phyloP scores from a whole-genome alignment of 148 eudicot genomes.

The Rhododendron simsii region DNA sequence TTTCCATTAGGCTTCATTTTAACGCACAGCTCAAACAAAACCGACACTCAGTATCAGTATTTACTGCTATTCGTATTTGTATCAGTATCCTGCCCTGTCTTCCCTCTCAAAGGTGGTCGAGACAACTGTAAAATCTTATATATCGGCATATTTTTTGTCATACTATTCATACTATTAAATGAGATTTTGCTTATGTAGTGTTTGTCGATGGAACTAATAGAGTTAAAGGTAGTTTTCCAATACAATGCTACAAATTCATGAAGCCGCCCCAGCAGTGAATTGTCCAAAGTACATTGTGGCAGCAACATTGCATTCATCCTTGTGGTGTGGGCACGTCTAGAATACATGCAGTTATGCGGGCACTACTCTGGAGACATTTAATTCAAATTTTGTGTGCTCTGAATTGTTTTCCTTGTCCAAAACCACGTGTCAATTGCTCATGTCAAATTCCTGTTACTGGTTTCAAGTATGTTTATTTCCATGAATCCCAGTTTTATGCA shows the following conservation, averaged over 20 bases:
- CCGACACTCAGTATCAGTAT: not conserved
- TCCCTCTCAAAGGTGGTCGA: not conserved
- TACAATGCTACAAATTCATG: not conserved
- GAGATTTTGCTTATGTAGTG: not conserved
- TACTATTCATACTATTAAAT: not conserved
- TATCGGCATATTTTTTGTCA: not conserved
- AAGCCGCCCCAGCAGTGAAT: not conserved
- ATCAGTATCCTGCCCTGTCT: not conserved
- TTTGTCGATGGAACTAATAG: not conserved
- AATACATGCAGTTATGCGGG: not conserved
- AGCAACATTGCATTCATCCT: not conserved
- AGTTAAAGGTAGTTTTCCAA: not conserved
- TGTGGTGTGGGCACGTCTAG: not conserved
- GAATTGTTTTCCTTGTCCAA: not conserved
- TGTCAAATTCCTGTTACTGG: not conserved
- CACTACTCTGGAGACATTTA: not conserved
- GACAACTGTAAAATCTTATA: not conserved
- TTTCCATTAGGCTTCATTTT: not conserved
- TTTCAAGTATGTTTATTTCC: constrained; percentile 28
- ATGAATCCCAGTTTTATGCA: not conserved
- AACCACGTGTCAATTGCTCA: not conserved
- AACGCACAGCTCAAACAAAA: not conserved
- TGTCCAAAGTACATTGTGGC: not conserved
- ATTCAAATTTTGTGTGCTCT: not conserved
- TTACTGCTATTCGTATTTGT: not conserved